A percentile compares a stretch with the other conserved stretches of the same genome.
Conservation (phyloP, 176 grass and related monocot genomes). For the Triticum turgidum region DNA sequence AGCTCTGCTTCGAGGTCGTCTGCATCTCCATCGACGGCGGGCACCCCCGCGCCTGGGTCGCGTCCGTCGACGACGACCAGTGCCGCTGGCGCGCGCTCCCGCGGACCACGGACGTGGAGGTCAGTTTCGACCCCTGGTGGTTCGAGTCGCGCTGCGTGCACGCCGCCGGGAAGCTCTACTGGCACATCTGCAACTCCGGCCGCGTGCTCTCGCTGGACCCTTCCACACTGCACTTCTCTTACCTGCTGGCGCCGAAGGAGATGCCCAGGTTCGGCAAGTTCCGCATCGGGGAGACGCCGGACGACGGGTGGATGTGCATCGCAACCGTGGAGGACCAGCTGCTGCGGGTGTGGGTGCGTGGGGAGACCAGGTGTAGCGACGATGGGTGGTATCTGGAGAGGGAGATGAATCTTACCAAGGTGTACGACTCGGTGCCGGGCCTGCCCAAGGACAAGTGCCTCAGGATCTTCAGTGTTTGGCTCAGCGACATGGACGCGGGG, state of each 20-base stretch:
- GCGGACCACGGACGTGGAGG: background rate
- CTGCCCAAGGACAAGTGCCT: background rate
- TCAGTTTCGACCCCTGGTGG: background rate
- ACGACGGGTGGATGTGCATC: background rate
- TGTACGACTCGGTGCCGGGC: background rate
- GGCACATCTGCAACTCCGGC: no score
- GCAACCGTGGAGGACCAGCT: no score
- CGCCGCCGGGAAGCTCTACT: no score
- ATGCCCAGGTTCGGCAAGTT: background rate
- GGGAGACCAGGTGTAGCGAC: background rate
- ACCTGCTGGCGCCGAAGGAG: background rate
- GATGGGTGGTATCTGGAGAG: conserved; percentile 16
- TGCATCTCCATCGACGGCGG: conserved; percentile 29
- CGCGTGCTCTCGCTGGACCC: background rate
- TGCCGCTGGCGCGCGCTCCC: background rate
- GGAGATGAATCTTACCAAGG: background rate
- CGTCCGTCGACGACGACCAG: background rate
- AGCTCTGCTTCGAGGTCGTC: conserved; percentile 3
- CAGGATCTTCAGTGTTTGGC: background rate
- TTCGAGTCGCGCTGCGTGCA: no score
- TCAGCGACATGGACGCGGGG: conserved; percentile 15
- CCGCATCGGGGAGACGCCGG: background rate
- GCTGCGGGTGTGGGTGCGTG: background rate
- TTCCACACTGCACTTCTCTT: background rate
- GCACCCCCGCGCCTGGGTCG: background rate